These are phyloP conservation scores for Entomortierella parvispora DNA, from an alignment of 192 early-diverging fungal genomes.

Conservation along the genomic window DNA sequence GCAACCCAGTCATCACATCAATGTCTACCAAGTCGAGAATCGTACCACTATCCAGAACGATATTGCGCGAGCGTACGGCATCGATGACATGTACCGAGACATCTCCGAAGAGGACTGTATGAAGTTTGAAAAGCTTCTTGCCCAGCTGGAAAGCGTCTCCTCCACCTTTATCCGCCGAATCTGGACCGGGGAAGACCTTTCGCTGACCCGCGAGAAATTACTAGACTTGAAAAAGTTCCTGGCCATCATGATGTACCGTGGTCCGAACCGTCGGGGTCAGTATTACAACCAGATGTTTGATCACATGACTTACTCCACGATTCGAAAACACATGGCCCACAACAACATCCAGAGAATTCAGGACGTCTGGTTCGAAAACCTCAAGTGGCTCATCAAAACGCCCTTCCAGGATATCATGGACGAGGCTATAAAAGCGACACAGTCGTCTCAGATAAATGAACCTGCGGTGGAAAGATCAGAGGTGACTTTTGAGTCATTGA, in stretches of 20 bases:
- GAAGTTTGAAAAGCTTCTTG: constrained; percentile 38
- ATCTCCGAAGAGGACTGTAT: constrained; percentile 22
- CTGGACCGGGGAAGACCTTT: constrained; percentile 1
- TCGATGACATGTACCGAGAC: constrained; percentile 13
- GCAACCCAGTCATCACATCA: constrained; percentile 3
- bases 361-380: constrained; percentile 51
- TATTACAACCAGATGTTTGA: constrained; percentile 25
- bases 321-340: constrained; percentile 27
- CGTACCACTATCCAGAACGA: constrained; percentile 1
- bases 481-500: no score
- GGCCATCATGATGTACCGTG: constrained; percentile 39
- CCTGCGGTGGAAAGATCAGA: not conserved
- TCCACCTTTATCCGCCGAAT: constrained; percentile 22
- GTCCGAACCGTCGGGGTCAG: constrained; percentile 23
- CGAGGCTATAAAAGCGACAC: no score
- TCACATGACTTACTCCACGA: not conserved
- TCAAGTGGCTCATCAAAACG: constrained; percentile 45
- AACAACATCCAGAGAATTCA: constrained; percentile 25
- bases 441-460: no score
- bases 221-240: constrained; percentile 41
- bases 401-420: constrained; percentile 10
- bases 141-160: constrained; percentile 21
- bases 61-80: constrained; percentile 8
- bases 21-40: constrained; percentile 9
- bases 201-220: constrained; percentile 16